Base-by-base conservation (phyloP, 768 basidiomycete species). In the Pleurotus giganteus region DNA sequence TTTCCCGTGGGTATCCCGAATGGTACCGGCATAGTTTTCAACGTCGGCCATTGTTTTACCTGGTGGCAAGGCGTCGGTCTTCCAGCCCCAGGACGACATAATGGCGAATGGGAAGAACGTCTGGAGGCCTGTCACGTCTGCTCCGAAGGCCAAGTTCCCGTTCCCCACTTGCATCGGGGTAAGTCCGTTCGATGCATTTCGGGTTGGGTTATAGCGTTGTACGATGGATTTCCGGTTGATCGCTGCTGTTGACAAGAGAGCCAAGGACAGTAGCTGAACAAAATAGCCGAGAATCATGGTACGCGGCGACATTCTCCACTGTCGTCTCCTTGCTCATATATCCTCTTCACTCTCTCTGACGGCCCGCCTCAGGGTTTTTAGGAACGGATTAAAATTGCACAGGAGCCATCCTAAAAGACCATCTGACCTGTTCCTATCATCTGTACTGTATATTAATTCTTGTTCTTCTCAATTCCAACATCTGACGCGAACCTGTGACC, bases 161-260 rank as follows among this genome's bases (percentile, higher is more conserved):
- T 84, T 85, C 12, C 83, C 83, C 47, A 83, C 71, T 64, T 83
- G 83, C 72, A 83, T 75, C 4, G 82, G 82, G 11, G 81, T 82
- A 29, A 66, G 68, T 21, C 61, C 44, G 60, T 67, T 75, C 7
- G 79, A 80, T 6, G 75, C 74, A 65, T 71, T 76, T 12, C 81
- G 75, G 4, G 65, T 68, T 1, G 81, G 82, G 64, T 81, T 81
- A 69, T 76, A 83, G 13, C 71, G 68, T 9, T 72, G 65, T 26
- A 83, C 79, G 49, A 84, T 54, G 8, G 72, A 59, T 24, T 69
- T 69, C 7, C 82, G 75, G 64, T 77, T 66, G 61, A 81, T 81
- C 27, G 13, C 8, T n/a, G 41, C 9, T n/a, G 17, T 29, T 24
- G 24, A 15, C 12, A n/a, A 26, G 1, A 37, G 21, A 9, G 19